Percentiles rank a stretch among this genome's conserved stretches.
Evolutionary conservation across 495 filamentous ascomycete genomes (phyloP).

Genomic region (Glonium stellatum): DNA sequence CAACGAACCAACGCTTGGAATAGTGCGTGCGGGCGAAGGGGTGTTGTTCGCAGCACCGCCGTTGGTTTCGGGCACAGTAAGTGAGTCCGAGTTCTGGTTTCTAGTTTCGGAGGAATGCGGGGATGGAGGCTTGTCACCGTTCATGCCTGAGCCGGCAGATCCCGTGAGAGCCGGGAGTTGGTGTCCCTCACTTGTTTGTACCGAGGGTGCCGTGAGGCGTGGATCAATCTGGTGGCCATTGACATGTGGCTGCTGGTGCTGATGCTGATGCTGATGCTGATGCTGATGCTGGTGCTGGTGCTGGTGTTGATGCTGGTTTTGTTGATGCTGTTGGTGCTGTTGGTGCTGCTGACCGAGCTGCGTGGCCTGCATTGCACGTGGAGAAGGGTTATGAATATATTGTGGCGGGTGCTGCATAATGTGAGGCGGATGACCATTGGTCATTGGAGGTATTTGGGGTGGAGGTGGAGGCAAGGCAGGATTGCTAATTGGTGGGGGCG

Average conservation of each 20-base stretch:
- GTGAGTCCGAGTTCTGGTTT: constrained; percentile 11
- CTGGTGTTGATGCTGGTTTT: neutral
- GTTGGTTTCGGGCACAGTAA: constrained; percentile 26
- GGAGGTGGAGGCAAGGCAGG: constrained; percentile 30
- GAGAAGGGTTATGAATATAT: constrained; percentile 6
- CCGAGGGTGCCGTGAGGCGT: neutral
- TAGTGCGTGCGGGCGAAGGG: constrained; percentile 35
- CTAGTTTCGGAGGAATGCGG: constrained; percentile 13
- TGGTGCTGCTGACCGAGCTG: constrained; percentile 11
- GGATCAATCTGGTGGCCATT: constrained; percentile 2
- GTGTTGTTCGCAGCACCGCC: constrained; percentile 29
- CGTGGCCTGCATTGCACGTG: constrained; percentile 5
- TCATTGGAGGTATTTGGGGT: constrained; percentile 10
- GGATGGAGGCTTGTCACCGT: constrained; percentile 12
- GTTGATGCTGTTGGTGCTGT: constrained; percentile 10
- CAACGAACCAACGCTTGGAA: constrained; percentile 48
- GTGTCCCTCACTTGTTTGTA: constrained; percentile 11
- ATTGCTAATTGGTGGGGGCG: constrained; percentile 29
- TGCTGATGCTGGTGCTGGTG: constrained; percentile 6
- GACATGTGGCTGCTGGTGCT: neutral
- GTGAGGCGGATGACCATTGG: constrained; percentile 1
- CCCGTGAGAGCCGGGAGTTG: constrained; percentile 23
- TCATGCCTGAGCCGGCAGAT: neutral
- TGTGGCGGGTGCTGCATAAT: constrained; percentile 4
- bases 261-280: neutral